These are phyloP conservation scores for Cupressus sempervirens DNA, from an alignment of 75 land plant genomes.

Conservation along the genomic window DNA sequence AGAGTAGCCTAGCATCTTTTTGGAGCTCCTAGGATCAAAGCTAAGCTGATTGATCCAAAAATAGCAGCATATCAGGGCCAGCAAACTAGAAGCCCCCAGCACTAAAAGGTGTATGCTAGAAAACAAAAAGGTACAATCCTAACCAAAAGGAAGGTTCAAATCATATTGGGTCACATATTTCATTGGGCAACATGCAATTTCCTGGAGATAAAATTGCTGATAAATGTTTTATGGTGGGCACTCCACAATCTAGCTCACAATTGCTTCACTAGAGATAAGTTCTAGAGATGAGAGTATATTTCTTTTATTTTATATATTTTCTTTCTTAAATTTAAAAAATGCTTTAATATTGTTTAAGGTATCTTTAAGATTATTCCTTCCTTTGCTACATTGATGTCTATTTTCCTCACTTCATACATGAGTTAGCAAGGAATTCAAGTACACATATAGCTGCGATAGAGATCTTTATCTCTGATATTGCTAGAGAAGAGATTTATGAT, in stretches of 20 bases:
- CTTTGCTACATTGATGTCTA: not conserved
- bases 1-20: too few relatives aligned
- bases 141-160: not conserved
- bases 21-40: too few relatives aligned
- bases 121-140: not conserved
- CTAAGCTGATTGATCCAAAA: too few relatives aligned
- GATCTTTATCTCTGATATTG: too few relatives aligned
- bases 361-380: not conserved
- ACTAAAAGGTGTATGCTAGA: too few relatives aligned
- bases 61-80: too few relatives aligned
- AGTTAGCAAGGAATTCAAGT: not conserved
- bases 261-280: not conserved
- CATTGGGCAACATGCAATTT: not conserved
- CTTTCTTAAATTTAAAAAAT: not conserved
- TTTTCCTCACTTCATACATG: not conserved
- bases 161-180: not conserved
- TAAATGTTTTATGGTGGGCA: not conserved
- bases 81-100: too few relatives aligned
- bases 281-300: not conserved
- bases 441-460: too few relatives aligned
- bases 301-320: not conserved
- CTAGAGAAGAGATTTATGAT: too few relatives aligned
- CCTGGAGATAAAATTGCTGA: not conserved
- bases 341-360: not conserved
- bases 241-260: not conserved